These are phyloP conservation scores for Monilinia laxa DNA, from an alignment of 2,329 filamentous ascomycete species.

Conservation along the genomic window DNA sequence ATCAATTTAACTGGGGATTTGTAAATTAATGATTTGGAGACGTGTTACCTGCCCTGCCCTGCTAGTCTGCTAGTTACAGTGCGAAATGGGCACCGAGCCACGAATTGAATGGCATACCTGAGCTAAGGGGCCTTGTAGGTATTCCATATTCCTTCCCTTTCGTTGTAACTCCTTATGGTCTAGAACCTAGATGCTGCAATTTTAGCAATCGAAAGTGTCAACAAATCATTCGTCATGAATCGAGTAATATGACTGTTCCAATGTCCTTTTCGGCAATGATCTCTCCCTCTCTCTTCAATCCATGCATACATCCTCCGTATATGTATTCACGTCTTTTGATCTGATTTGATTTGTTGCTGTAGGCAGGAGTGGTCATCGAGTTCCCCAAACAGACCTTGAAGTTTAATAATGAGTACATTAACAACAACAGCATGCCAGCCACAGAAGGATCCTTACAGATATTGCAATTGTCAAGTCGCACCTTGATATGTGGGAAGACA, in stretches of 20 bases:
- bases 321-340: not conserved
- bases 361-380: not conserved
- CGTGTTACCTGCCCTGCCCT: not conserved
- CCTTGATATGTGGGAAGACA: conserved; percentile 17
- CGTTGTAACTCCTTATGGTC: conserved; percentile 4
- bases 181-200: not conserved
- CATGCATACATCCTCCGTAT: not conserved
- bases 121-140: not conserved
- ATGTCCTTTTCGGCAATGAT: conserved; percentile 2
- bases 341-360: not conserved
- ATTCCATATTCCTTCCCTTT: not conserved
- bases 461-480: conserved; percentile 6
- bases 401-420: not conserved
- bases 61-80: conserved; percentile 3
- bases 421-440: conserved; percentile 4
- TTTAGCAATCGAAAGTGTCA: not conserved
- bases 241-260: not conserved
- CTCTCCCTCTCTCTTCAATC: not conserved
- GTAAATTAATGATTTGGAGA: conserved; percentile 12
- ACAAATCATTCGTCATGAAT: conserved; percentile 9
- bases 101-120: not conserved
- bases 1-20: conserved; percentile 1
- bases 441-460: conserved; percentile 20
- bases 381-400: not conserved
- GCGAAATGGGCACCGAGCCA: conserved; percentile 1